phyloP scores from a whole-genome alignment of 139 green algal genomes.

The Axilococcus clingmanii region DNA sequence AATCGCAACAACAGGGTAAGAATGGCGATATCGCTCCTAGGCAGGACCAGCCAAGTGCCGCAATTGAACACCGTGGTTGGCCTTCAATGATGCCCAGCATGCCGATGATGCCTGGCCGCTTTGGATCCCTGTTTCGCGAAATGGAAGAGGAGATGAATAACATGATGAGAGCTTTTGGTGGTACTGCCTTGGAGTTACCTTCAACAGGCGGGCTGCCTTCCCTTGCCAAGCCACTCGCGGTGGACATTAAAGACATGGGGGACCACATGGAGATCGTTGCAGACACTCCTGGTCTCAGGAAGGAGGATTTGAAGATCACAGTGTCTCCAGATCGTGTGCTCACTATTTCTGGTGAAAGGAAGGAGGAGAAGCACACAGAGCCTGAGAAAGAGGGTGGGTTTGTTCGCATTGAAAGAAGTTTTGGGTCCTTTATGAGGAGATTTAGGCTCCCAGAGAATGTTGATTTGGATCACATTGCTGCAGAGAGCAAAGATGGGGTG shows the following conservation, averaged over 20 bases:
- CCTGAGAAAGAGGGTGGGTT: slow-evolving; percentile 1
- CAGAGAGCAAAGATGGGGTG: slow-evolving; percentile 2
- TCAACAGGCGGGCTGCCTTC: slow-evolving; percentile 1
- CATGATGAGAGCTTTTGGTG: slow-evolving; percentile 12
- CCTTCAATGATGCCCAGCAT: background rate
- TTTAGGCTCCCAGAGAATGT: slow-evolving; percentile 15
- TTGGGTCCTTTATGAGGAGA: slow-evolving; percentile 2
- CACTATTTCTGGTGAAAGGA: slow-evolving; percentile 8
- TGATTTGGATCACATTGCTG: slow-evolving; percentile 1
- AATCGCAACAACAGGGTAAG: background rate
- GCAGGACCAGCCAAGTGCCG: background rate
- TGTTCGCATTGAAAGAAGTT: slow-evolving; percentile 3
- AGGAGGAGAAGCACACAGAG: background rate
- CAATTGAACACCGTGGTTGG: background rate
- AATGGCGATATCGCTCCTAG: background rate
- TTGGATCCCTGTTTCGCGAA: slow-evolving; percentile 1
- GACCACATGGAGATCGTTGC: background rate
- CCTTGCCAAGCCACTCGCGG: background rate
- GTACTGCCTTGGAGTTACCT: no score
- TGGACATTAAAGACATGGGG: slow-evolving; percentile 1
- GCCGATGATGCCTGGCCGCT: background rate
- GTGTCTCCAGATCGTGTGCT: slow-evolving; percentile 8
- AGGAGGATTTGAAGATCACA: slow-evolving; percentile 1
- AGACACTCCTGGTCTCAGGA: slow-evolving; percentile 1
- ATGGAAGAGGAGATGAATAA: slow-evolving; percentile 7